These are phyloP conservation scores for Neonectria sp. DNA, from an alignment of 2,329 filamentous ascomycete genomes.

Conservation along the genomic window DNA sequence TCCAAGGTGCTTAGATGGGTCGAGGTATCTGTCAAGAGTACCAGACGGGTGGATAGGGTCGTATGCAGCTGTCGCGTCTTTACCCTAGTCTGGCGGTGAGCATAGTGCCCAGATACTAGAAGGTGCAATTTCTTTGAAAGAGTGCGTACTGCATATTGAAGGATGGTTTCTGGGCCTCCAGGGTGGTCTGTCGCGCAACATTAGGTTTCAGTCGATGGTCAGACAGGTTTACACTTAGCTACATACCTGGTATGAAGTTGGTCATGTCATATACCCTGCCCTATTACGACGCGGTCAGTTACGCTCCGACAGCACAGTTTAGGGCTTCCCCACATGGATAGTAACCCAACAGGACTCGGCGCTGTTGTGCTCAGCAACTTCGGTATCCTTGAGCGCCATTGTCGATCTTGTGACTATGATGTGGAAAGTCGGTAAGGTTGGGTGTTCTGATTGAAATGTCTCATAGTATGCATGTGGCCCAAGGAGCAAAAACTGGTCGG, in stretches of 20 bases:
- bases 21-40: slow-evolving; percentile 88
- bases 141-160: slow-evolving; percentile 84
- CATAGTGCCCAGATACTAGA: not conserved
- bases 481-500: not conserved
- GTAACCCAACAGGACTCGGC: slow-evolving; percentile 93
- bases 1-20: slow-evolving; percentile 89
- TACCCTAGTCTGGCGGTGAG: slow-evolving; percentile 67
- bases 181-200: slow-evolving; percentile 77
- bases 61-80: slow-evolving; percentile 93
- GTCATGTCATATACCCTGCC: slow-evolving; percentile 92
- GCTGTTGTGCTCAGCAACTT: slow-evolving; percentile 81
- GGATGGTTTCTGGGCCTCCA: slow-evolving; percentile 91
- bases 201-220: not conserved
- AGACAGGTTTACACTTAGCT: too few relatives aligned
- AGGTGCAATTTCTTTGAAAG: not conserved
- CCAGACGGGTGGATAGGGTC: slow-evolving; percentile 91
- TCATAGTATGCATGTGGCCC: not conserved
- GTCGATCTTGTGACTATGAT: slow-evolving; percentile 39
- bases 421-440: not conserved
- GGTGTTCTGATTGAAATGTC: not conserved
- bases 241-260: slow-evolving; percentile 81
- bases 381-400: slow-evolving; percentile 64
- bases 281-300: slow-evolving; percentile 52
- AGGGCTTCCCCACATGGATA: slow-evolving; percentile 73
- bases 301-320: not conserved